These are phyloP conservation scores for Penicillium brevicompactum DNA, from an alignment of 2,329 filamentous ascomycete species.

Conservation along the genomic window DNA sequence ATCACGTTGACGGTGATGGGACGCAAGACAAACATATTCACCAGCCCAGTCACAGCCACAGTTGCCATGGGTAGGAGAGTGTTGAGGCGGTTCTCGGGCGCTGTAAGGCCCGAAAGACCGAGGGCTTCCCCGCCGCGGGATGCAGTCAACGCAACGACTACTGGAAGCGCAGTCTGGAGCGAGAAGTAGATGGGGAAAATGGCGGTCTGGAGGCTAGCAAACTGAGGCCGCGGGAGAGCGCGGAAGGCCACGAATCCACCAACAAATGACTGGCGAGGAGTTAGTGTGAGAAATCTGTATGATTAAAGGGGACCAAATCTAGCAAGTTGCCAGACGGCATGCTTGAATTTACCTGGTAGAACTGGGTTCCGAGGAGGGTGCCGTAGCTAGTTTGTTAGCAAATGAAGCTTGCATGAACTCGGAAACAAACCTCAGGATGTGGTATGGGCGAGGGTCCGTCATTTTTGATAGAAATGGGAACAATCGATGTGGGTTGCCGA, in stretches of 20 bases:
- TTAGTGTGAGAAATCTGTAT: constrained; percentile 5
- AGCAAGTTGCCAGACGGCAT: background rate
- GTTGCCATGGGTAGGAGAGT: constrained; percentile 70
- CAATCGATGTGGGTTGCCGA: constrained; percentile 2
- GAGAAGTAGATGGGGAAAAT: constrained; percentile 84
- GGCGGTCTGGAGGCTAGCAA: constrained; percentile 75
- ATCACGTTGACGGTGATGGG: constrained; percentile 76
- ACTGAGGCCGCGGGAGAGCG: constrained; percentile 75
- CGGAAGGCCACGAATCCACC: constrained; percentile 74
- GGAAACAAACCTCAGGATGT: constrained; percentile 32
- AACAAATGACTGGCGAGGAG: constrained; percentile 66
- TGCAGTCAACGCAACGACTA: constrained; percentile 76
- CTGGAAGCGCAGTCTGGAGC: constrained; percentile 75
- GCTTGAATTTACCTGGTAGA: constrained; percentile 71
- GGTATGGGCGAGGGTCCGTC: constrained; percentile 38
- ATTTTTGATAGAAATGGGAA: constrained; percentile 22
- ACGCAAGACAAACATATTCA: constrained; percentile 72
- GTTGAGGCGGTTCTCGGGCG: constrained; percentile 60
- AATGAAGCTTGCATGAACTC: background rate
- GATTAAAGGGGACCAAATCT: background rate
- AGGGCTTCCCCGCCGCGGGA: constrained; percentile 56
- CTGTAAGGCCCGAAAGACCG: constrained; percentile 44
- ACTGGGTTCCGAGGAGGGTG: constrained; percentile 79
- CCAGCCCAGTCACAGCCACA: constrained; percentile 69
- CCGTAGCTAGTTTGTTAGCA: constrained; percentile 65